Conservation (phyloP, 1,139 yeast genomes). For the Suhomyces anneliseae region DNA sequence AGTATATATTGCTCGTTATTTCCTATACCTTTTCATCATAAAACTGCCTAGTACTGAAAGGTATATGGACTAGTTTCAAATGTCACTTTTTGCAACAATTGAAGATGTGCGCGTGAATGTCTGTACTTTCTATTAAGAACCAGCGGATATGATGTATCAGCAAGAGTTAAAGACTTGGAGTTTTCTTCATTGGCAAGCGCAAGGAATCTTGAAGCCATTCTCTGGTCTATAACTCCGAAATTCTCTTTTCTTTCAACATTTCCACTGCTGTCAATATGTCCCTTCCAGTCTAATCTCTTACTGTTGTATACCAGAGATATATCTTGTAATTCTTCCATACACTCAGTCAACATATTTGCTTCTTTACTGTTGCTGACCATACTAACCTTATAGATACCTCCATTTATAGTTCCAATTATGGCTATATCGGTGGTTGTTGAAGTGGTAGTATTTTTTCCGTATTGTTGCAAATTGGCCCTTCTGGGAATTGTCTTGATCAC, state of each 20-base stretch:
- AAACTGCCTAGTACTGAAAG: background rate
- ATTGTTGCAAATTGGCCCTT: background rate
- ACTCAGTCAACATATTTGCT: background rate
- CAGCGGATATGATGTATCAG: background rate
- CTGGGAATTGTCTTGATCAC: constrained; percentile 13
- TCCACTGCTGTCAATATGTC: constrained; percentile 3
- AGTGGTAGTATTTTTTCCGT: background rate
- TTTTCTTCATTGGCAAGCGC: background rate
- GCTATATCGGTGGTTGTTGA: constrained; percentile 12
- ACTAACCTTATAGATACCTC: constrained; percentile 29
- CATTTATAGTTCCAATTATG: constrained; percentile 37
- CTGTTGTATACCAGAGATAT: constrained; percentile 1
- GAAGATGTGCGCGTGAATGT: background rate
- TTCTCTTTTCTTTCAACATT: constrained; percentile 1
- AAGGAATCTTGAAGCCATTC: constrained; percentile 3
- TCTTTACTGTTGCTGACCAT: constrained; percentile 5
- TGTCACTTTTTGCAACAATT: constrained; percentile 7
- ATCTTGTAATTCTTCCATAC: background rate
- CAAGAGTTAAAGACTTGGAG: background rate
- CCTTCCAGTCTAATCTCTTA: constrained; percentile 6
- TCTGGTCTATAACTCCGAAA: constrained; percentile 6
- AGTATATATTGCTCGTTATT: no score
- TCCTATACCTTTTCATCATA: no score
- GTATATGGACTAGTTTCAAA: background rate
- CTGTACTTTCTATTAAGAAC: constrained; percentile 2